Evolutionary conservation across 495 filamentous ascomycete genomes (phyloP).

Genomic region (Hypoxylon lienhwacheense): DNA sequence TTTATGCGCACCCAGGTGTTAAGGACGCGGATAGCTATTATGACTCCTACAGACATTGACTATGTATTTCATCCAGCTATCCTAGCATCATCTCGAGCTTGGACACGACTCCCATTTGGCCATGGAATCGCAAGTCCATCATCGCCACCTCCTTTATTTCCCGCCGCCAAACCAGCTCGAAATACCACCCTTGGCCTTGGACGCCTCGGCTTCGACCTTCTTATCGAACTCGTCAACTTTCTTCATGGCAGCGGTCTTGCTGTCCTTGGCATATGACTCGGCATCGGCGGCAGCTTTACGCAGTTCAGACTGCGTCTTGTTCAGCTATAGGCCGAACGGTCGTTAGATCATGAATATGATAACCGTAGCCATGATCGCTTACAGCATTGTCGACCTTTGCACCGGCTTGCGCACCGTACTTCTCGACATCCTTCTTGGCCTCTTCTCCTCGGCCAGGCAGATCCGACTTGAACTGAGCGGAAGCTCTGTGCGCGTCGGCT

Average conservation of each 20-base stretch:
- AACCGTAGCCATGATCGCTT: constrained; percentile 24
- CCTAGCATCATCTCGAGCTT: no score
- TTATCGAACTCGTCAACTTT: constrained; percentile 74
- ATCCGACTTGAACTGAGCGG: constrained; percentile 65
- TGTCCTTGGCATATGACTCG: constrained; percentile 61
- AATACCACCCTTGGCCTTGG: constrained; percentile 76
- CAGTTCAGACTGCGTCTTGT: constrained; percentile 61
- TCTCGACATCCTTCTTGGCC: constrained; percentile 46
- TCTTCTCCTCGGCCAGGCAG: constrained; percentile 44
- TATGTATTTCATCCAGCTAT: constrained; percentile 13
- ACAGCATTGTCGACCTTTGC: constrained; percentile 51
- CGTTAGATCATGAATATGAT: constrained; percentile 6
- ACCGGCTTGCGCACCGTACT: constrained; percentile 49
- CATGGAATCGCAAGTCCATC: no score
- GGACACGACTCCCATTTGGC: no score
- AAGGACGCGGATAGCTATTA: constrained; percentile 12
- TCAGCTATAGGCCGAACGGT: constrained; percentile 51
- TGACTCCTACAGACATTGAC: constrained; percentile 22
- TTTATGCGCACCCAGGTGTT: not conserved
- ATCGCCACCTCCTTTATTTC: constrained; percentile 45
- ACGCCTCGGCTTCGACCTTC: constrained; percentile 72
- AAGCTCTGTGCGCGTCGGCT: constrained; percentile 68
- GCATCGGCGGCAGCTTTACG: constrained; percentile 57
- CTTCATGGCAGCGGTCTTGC: constrained; percentile 61
- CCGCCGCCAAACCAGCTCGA: constrained; percentile 74